Evolutionary conservation across 2,329 filamentous ascomycete genomes (phyloP).

Genomic region (Fusarium luffae): DNA sequence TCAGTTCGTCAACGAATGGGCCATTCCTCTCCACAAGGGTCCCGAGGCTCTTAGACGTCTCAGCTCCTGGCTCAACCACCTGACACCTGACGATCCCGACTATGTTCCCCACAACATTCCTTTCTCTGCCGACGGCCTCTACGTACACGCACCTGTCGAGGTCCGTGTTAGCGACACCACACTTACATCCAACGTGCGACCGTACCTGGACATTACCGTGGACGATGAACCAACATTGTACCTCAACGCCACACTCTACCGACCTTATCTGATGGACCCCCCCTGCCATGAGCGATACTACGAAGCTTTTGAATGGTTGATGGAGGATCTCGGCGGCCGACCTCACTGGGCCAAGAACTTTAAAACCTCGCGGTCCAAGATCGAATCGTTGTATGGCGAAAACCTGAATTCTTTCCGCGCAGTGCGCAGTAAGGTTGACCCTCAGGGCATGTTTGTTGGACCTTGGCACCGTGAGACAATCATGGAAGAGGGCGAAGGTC

Average conservation of each 20-base stretch:
- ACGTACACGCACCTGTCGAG: slow-evolving; percentile 90
- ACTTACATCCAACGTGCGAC: slow-evolving; percentile 50
- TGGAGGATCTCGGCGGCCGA: slow-evolving; percentile 83
- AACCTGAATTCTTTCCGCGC: slow-evolving; percentile 73
- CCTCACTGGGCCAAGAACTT: slow-evolving; percentile 98
- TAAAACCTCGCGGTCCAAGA: slow-evolving; percentile 66
- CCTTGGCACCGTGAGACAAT: slow-evolving; percentile 86
- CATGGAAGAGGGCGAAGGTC: slow-evolving; percentile 51
- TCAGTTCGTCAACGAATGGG: slow-evolving; percentile 99
- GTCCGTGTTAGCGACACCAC: slow-evolving; percentile 84
- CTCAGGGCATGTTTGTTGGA: slow-evolving; percentile 87
- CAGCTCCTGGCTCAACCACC: slow-evolving; percentile 82
- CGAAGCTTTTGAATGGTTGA: slow-evolving; percentile 89
- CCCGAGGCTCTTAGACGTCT: slow-evolving; percentile 88
- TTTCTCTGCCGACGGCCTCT: slow-evolving; percentile 81
- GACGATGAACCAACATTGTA: slow-evolving; percentile 80
- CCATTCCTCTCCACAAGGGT: slow-evolving; percentile 84
- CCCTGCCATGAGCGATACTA: slow-evolving; percentile 83
- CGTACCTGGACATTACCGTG: slow-evolving; percentile 76
- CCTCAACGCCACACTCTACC: slow-evolving; percentile 89
- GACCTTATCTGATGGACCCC: slow-evolving; percentile 82
- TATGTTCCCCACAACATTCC: slow-evolving; percentile 78
- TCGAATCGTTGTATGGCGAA: slow-evolving; percentile 76
- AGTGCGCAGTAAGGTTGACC: slow-evolving; percentile 77
- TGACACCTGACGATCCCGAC: slow-evolving; percentile 69